Base-by-base conservation (phyloP, 2,329 filamentous ascomycete species). In the Penicillium nordicum region DNA sequence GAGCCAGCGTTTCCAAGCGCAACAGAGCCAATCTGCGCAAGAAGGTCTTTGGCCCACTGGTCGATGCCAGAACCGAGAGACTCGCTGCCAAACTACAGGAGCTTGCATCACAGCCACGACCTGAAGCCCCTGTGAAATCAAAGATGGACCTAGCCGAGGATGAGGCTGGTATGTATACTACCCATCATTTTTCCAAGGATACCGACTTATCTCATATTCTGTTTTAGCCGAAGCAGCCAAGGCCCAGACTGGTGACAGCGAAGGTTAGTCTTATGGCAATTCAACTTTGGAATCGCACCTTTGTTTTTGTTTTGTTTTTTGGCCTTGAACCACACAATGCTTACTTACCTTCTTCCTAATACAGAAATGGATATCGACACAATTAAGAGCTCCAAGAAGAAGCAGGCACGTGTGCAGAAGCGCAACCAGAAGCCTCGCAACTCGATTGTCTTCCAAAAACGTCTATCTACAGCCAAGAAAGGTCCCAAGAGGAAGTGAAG, bases 61-160 rank as follows among this genome's bases (percentile, higher is more conserved):
- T 93, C 73, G 79, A 82, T 67, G 92, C 89, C 44, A 85, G 93
- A 65, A 88, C 87, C 51, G 88, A 92, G 75, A 87, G 93, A 63
- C 84, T 97, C 36, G 91, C 90, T 38, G 88, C 89, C 59, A 96
- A 94, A 77, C 81, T 97, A 58, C 81, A 92, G 69, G 91, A 92
- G 72, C 74, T 96, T 66, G 89, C 88, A 45, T 82, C 87, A 55
- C 86, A 92, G 70, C 87, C 90, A 58, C 91, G 89, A 73, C 86
- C 89, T 48, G 73, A 75, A 53, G 73, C 79, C 42, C 78, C 81
- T 65, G 77, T 80, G 41, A 77, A 79, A 48, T 72, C 64, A 29
- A 63, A 66, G 46, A 68, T 63, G 59, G 65, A 68, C 38, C 37
- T 63, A 10, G 65, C 62, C 27, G 41, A 57, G 54, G 62, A 60